Conservation (phyloP, 2,329 filamentous ascomycete species). For the Fonsecaea monophora region DNA sequence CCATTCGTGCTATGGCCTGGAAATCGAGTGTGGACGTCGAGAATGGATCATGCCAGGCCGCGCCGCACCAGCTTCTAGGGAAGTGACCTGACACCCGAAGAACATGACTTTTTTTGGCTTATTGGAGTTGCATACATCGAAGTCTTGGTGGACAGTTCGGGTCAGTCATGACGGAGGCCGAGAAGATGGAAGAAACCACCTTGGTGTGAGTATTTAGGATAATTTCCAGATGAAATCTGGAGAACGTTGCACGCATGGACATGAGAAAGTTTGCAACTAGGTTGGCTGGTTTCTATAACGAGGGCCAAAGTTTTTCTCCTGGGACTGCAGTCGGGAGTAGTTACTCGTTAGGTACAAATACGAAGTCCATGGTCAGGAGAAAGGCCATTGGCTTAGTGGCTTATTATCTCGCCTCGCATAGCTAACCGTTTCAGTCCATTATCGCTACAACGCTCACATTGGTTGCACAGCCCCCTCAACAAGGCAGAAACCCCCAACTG, state of each 20-base stretch:
- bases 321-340: neutral
- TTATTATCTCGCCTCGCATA: neutral
- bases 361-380: neutral
- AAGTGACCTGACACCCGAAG: neutral
- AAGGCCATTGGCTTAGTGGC: neutral
- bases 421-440: neutral
- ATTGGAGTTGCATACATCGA: neutral
- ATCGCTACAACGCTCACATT: neutral
- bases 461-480: neutral
- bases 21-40: neutral
- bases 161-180: neutral
- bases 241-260: neutral
- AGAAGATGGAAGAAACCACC: neutral
- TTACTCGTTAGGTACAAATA: neutral
- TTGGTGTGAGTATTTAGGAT: constrained; percentile 2
- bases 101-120: neutral
- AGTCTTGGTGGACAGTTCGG: neutral
- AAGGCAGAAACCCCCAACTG: neutral
- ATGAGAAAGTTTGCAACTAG: neutral
- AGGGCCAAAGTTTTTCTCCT: neutral
- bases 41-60: neutral
- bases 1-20: neutral
- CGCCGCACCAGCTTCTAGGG: neutral
- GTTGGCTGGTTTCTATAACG: neutral
- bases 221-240: neutral